phyloP scores from a whole-genome alignment of 1,139 yeast species.

The Lodderomyces parapsilosis region DNA sequence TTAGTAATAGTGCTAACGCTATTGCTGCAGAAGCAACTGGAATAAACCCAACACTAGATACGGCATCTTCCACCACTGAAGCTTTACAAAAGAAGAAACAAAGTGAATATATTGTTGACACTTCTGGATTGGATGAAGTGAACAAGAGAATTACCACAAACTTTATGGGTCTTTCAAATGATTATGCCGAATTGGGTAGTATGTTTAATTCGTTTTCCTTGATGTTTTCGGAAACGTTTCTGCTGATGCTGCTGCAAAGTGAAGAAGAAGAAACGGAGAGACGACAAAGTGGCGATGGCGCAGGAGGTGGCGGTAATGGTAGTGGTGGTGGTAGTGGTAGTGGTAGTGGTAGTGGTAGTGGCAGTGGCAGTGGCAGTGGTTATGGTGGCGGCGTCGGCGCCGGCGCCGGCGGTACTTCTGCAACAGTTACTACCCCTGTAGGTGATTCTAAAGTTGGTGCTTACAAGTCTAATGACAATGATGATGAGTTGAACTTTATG shows the following conservation, averaged over 20 bases:
- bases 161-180: constrained; percentile 62
- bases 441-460: neutral
- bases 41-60: neutral
- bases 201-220: constrained; percentile 73
- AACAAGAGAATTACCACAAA: constrained; percentile 66
- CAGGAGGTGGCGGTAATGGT: neutral
- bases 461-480: constrained; percentile 19
- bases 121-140: constrained; percentile 59
- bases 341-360: neutral
- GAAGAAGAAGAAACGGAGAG: constrained; percentile 3
- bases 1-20: constrained; percentile 2
- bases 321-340: neutral
- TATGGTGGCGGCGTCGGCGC: neutral
- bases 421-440: neutral
- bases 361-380: neutral
- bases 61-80: constrained; percentile 6
- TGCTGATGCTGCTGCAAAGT: constrained; percentile 9
- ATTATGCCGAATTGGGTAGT: constrained; percentile 69
- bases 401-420: constrained; percentile 9
- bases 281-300: neutral
- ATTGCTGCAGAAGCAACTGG: constrained; percentile 3
- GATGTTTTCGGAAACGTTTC: constrained; percentile 38
- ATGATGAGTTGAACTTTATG: constrained; percentile 34
- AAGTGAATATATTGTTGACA: constrained; percentile 22
- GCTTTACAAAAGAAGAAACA: constrained; percentile 4